These are phyloP conservation scores for Rhizopogon vinicolor DNA, from an alignment of 768 basidiomycete species.

Conservation along the genomic window DNA sequence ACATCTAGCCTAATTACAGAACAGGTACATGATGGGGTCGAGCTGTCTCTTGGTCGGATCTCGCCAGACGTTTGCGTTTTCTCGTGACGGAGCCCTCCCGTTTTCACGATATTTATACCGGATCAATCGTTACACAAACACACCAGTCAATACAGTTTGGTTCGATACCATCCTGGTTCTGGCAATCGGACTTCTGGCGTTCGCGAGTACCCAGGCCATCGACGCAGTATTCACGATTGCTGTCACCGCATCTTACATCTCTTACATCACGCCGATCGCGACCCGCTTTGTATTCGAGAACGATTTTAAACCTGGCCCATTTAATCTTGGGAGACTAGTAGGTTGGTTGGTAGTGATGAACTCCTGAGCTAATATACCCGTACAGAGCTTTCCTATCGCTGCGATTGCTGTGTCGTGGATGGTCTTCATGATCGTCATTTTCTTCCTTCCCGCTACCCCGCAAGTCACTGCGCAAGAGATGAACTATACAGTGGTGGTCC, in stretches of 20 bases:
- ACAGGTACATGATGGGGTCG: conserved; percentile 53
- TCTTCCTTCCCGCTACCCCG: conserved; percentile 28
- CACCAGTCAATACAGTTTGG: conserved; percentile 56
- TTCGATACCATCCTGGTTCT: conserved; percentile 44
- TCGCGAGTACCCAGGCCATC: conserved; percentile 56
- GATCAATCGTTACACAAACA: conserved; percentile 47
- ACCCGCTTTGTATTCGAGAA: conserved; percentile 45
- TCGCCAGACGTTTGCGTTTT: conserved; percentile 69
- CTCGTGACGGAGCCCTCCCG: conserved; percentile 63
- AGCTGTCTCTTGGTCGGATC: conserved; percentile 43
- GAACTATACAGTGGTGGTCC: conserved; percentile 34
- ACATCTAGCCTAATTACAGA: neutral
- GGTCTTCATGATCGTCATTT: conserved; percentile 29
- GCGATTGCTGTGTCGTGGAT: conserved; percentile 30
- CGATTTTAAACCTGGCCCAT: conserved; percentile 53
- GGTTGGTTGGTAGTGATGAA: neutral
- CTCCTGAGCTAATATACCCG: neutral
- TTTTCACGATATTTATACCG: conserved; percentile 58
- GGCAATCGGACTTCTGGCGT: conserved; percentile 52
- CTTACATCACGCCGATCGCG: conserved; percentile 52
- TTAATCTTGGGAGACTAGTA: conserved; percentile 36
- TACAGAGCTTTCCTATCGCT: conserved; percentile 24
- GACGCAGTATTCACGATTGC: conserved; percentile 53
- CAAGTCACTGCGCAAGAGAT: conserved; percentile 25
- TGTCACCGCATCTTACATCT: conserved; percentile 41